phyloP scores from a whole-genome alignment of 2,329 filamentous ascomycete genomes.

The Alternaria arborescens region DNA sequence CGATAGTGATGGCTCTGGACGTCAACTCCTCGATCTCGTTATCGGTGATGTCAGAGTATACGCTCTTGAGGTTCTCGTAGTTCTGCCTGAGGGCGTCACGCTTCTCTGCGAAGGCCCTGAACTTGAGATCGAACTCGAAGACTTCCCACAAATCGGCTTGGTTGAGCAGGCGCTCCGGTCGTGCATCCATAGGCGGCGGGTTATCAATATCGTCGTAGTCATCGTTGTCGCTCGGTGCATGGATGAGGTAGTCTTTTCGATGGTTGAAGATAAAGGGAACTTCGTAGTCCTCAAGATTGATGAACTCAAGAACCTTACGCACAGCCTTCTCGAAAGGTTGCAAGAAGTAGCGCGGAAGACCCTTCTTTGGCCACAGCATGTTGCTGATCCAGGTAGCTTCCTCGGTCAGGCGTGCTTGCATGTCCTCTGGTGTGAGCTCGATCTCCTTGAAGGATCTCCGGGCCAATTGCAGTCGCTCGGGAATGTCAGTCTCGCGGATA shows the following conservation, averaged over 20 bases:
- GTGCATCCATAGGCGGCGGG: conserved; percentile 74
- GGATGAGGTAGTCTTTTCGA: conserved; percentile 95
- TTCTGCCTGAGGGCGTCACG: conserved; percentile 83
- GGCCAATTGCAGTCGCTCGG: conserved; percentile 92
- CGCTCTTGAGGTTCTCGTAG: conserved; percentile 73
- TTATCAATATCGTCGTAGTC: conserved; percentile 71
- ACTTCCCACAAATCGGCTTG: conserved; percentile 96
- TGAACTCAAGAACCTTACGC: conserved; percentile 91
- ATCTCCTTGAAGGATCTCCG: conserved; percentile 87
- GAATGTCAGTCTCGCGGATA: conserved; percentile 87
- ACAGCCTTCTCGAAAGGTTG: conserved; percentile 87
- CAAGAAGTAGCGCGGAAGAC: conserved; percentile 74
- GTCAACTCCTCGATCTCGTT: conserved; percentile 82
- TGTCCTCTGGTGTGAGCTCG: conserved; percentile 81
- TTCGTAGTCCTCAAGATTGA: conserved; percentile 92
- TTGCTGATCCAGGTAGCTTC: conserved; percentile 93
- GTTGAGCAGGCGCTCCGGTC: conserved; percentile 85
- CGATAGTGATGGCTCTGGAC: conserved; percentile 81
- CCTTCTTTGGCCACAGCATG: conserved; percentile 88
- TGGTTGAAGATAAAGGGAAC: conserved; percentile 98
- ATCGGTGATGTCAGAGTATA: conserved; percentile 70
- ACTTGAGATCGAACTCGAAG: conserved; percentile 93
- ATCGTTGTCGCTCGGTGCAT: conserved; percentile 72
- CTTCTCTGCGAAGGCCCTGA: conserved; percentile 90
- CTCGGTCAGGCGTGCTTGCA: conserved; percentile 69